phyloP scores from a whole-genome alignment of 768 basidiomycete species.

The Leccinum obscurum region DNA sequence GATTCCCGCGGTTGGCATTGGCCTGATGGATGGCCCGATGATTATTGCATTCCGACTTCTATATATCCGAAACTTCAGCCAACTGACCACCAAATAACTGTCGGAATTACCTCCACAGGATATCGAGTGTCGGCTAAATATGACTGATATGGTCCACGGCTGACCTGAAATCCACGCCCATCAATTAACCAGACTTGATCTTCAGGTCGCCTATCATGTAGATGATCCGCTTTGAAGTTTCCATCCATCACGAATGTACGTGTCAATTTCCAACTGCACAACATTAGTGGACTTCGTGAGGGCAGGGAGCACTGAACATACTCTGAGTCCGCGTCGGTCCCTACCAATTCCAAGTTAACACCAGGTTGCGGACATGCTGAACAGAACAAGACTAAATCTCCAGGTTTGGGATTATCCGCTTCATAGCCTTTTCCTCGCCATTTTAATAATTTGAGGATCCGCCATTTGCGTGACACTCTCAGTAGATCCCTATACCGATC shows the following conservation, averaged over 20 bases:
- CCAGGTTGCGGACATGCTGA: conserved; percentile 30
- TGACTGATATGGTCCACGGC: neutral
- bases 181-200: conserved; percentile 9
- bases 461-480: too few species aligned
- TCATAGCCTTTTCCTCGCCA: too few species aligned
- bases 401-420: neutral
- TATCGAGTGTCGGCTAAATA: neutral
- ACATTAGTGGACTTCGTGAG: neutral
- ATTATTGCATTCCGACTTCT: conserved; percentile 1
- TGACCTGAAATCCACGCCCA: neutral
- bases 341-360: neutral
- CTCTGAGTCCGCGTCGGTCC: neutral
- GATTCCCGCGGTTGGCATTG: neutral
- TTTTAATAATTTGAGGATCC: too few species aligned
- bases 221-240: conserved; percentile 26
- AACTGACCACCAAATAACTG: neutral
- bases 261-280: conserved; percentile 1
- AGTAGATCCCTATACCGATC: too few species aligned
- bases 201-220: neutral
- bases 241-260: neutral
- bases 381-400: conserved; percentile 17
- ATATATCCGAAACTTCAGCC: neutral
- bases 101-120: neutral
- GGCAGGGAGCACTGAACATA: neutral
- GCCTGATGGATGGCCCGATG: conserved; percentile 4